Conservation (phyloP, 129 eudicot genomes). For the Deinandra increscens region DNA sequence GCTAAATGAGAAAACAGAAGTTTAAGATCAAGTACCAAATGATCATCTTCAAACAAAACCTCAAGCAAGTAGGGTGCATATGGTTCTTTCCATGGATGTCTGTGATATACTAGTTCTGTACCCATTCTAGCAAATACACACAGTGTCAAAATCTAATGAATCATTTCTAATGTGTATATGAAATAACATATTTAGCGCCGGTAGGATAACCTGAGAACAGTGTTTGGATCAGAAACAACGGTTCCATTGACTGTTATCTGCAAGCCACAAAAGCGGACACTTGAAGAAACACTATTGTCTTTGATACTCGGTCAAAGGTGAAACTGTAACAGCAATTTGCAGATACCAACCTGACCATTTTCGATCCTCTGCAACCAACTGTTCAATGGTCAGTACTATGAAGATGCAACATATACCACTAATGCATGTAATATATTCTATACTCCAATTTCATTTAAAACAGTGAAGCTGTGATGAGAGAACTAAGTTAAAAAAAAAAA, state of each 20-base stretch:
- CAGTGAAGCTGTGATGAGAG: neutral
- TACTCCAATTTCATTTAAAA: neutral
- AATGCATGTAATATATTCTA: neutral
- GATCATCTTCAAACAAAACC: conserved; percentile 78
- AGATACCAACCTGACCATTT: conserved; percentile 64
- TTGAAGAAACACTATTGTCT: conserved; percentile 15
- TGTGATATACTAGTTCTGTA: conserved; percentile 60
- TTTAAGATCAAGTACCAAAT: conserved; percentile 53
- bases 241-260: conserved; percentile 67
- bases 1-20: conserved; percentile 8
- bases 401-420: conserved; percentile 7
- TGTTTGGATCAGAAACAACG: conserved; percentile 52
- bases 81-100: conserved; percentile 93
- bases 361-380: conserved; percentile 96
- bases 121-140: conserved; percentile 43
- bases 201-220: conserved; percentile 51
- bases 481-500: neutral
- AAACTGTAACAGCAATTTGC: neutral
- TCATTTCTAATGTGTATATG: neutral
- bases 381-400: conserved; percentile 34
- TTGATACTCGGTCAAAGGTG: conserved; percentile 16
- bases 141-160: conserved; percentile 5
- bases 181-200: neutral
- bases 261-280: conserved; percentile 26
- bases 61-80: conserved; percentile 73